phyloP scores from a whole-genome alignment of 2,329 filamentous ascomycete genomes.

The Metarhizium guizhouense region DNA sequence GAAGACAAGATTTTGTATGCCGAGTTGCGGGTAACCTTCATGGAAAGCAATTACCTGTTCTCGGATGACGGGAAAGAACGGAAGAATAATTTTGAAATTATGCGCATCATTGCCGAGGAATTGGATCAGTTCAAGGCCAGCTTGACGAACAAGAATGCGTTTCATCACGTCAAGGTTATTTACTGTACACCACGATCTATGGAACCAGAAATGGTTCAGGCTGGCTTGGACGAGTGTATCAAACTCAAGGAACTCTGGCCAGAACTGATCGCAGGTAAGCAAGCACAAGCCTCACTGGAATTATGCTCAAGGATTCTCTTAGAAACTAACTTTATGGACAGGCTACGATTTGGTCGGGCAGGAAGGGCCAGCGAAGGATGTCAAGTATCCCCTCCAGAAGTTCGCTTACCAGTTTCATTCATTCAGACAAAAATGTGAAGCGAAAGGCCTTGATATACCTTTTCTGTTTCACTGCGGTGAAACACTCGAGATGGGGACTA shows the following conservation, averaged over 20 bases:
- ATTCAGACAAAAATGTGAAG: constrained; percentile 44
- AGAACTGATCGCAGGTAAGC: constrained; percentile 52
- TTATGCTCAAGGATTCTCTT: not conserved
- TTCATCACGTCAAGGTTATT: constrained; percentile 61
- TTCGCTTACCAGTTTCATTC: constrained; percentile 46
- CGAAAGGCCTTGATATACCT: constrained; percentile 46
- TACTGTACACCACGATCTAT: constrained; percentile 63
- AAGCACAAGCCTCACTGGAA: constrained; percentile 11
- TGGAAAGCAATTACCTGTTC: constrained; percentile 53
- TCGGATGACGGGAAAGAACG: constrained; percentile 46
- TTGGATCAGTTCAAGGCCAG: constrained; percentile 37
- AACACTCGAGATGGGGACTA: constrained; percentile 56
- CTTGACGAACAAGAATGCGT: constrained; percentile 22
- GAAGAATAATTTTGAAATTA: constrained; percentile 44
- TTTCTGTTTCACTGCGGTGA: constrained; percentile 73
- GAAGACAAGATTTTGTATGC: constrained; percentile 61
- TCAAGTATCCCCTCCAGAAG: constrained; percentile 46
- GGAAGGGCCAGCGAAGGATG: constrained; percentile 35
- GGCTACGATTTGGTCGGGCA: constrained; percentile 65
- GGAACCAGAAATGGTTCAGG: constrained; percentile 32
- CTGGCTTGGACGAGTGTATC: constrained; percentile 52
- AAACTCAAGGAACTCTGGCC: constrained; percentile 47
- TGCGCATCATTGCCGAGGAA: constrained; percentile 49
- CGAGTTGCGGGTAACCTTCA: constrained; percentile 62
- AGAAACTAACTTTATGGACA: constrained; percentile 15